Evolutionary conservation across 345 rosid species (phyloP), one percentile per base, ranked within the genome.

Genomic region (Syzygium aqueum): DNA sequence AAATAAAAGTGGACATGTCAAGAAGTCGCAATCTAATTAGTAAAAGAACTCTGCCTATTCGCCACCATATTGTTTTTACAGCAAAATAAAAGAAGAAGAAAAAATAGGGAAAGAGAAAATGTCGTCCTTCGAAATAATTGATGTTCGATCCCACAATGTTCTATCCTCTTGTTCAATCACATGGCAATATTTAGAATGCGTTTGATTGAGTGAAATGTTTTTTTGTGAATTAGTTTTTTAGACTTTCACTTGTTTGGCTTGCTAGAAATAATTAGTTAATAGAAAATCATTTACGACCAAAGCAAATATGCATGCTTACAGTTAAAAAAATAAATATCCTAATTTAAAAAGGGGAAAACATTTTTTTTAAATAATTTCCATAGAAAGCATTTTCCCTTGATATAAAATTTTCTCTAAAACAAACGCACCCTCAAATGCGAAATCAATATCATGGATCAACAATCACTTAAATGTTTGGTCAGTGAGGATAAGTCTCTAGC

Each of bases 361-460:
- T 43, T 4, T 43, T 43, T 43, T 43, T 43, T 5, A 43, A 43
- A 43, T 43, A 43, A 43, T 43, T 43, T 43, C 46, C 46, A 43
- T 6, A 43, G 6, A 43, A 43, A 37, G 3, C 2, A 73, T 33
- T 19, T 37, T 37, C 49, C 0, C 11, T 73, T 73, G 6, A 37
- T 25, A 9, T 67, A 33, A 0, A 67, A 0, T 67, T 67, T 67
- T 9, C 2, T 6, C 6, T 0, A 0, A 67, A 67, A 67, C 0
- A 17, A 30, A 33, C 0, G 0, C 0, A 4, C 2, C 5, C 3
- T 67, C 17, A 30, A 67, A 30, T 33, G 43, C 0, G 2, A 2
- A 67, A 73, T 19, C 7, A 73, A 33, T 33, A 46, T 21, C 46
- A 73, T 73, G 23, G 10, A 22, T 56, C 5, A 23, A 2, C 37